A percentile compares a stretch with the other conserved stretches of the same genome.
Conservation (phyloP, 352 stramenopile genomes). For the Phytophthora pluvialis region DNA sequence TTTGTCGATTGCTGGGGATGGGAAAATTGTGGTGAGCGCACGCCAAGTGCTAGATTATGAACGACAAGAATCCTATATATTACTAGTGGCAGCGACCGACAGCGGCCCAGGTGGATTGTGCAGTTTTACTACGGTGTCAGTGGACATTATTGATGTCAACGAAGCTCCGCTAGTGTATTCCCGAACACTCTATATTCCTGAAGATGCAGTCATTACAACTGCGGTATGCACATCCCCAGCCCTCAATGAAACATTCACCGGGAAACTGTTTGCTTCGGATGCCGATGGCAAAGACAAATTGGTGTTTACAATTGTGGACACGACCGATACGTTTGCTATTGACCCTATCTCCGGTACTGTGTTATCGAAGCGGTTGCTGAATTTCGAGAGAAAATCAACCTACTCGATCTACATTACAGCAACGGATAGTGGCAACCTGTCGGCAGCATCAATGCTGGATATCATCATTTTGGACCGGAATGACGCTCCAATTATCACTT, state of each 20-base stretch:
- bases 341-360: constrained; percentile 18
- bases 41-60: constrained; percentile 54
- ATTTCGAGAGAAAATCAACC: constrained; percentile 24
- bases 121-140: constrained; percentile 12
- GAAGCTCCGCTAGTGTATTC: constrained; percentile 13
- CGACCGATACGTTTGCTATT: constrained; percentile 24
- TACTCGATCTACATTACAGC: constrained; percentile 21
- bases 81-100: constrained; percentile 27
- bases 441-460: constrained; percentile 9
- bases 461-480: constrained; percentile 35
- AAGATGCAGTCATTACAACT: constrained; percentile 28
- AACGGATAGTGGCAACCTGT: constrained; percentile 19
- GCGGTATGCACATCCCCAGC: constrained; percentile 5
- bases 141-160: constrained; percentile 25
- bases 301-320: constrained; percentile 14
- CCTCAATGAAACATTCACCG: constrained; percentile 19
- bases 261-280: constrained; percentile 19
- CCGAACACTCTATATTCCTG: constrained; percentile 25
- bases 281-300: constrained; percentile 22
- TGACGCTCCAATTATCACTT: constrained; percentile 26
- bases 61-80: constrained; percentile 27
- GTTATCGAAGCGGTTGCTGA: constrained; percentile 5
- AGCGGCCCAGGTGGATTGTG: constrained; percentile 12
- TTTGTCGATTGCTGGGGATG: constrained; percentile 43
- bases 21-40: constrained; percentile 42